Conservation (phyloP, 805 yeast genomes). For the Komagataella pastoris region DNA sequence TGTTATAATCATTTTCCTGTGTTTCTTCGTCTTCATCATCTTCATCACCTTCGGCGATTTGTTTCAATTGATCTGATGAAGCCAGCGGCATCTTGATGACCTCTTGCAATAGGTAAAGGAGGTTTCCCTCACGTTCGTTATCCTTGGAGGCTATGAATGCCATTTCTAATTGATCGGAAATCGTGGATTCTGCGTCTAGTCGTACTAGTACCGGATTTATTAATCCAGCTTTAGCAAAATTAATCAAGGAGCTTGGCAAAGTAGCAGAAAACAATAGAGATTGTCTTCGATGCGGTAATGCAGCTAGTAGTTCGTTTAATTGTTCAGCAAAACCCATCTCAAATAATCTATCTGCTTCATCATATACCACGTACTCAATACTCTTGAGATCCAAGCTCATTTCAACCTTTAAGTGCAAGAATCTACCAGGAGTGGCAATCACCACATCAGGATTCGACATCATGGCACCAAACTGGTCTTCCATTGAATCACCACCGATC, state of each 20-base stretch:
- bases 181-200: conserved; percentile 83
- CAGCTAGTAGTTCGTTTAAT: conserved; percentile 73
- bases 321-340: conserved; percentile 96
- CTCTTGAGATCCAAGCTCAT: conserved; percentile 78
- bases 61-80: conserved; percentile 49
- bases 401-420: conserved; percentile 88
- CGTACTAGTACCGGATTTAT: conserved; percentile 86
- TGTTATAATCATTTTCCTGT: conserved; percentile 10
- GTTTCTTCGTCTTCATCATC: conserved; percentile 24
- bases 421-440: conserved; percentile 96
- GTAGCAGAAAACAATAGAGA: conserved; percentile 91
- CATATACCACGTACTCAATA: conserved; percentile 86
- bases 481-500: conserved; percentile 98
- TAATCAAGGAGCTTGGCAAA: conserved; percentile 81
- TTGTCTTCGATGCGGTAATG: conserved; percentile 75
- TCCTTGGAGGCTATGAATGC: conserved; percentile 70
- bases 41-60: conserved; percentile 41
- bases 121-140: conserved; percentile 81
- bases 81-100: conserved; percentile 78
- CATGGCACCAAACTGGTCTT: conserved; percentile 89
- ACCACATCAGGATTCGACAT: conserved; percentile 89
- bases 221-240: conserved; percentile 95
- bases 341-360: conserved; percentile 93
- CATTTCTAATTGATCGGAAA: conserved; percentile 86
- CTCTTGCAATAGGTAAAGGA: conserved; percentile 65